These are phyloP conservation scores for Plasmodium billcollinsi DNA, from an alignment of 169 alveolate genomes.

Conservation along the genomic window DNA sequence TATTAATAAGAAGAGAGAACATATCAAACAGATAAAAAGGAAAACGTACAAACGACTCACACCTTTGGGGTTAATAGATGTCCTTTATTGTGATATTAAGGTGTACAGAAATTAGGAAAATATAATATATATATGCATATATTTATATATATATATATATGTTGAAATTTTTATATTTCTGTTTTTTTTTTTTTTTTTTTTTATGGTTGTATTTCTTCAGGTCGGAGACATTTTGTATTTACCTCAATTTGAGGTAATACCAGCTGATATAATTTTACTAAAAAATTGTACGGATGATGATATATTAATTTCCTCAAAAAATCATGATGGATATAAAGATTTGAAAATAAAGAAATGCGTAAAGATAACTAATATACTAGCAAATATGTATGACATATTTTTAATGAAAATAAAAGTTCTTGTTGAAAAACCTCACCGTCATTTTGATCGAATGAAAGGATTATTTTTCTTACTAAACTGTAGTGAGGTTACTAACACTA, in stretches of 20 bases:
- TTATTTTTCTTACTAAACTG: constrained; percentile 12
- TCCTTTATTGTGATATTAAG: constrained; percentile 8
- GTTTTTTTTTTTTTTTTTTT: neutral
- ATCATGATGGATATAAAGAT: constrained; percentile 40
- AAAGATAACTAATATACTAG: constrained; percentile 15
- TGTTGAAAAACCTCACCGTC: constrained; percentile 33
- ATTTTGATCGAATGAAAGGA: constrained; percentile 35
- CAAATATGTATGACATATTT: constrained; percentile 37
- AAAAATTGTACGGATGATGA: constrained; percentile 5
- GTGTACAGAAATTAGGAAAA: constrained; percentile 10
- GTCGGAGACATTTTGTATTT: constrained; percentile 51
- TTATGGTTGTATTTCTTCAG: neutral
- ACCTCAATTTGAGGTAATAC: constrained; percentile 32
- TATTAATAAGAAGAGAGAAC: neutral
- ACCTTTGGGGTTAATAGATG: constrained; percentile 32
- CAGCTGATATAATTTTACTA: constrained; percentile 43
- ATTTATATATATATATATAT: neutral
- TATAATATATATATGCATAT: neutral
- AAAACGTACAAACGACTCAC: constrained; percentile 27
- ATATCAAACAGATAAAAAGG: neutral
- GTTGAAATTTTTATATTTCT: neutral
- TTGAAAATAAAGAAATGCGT: constrained; percentile 28
- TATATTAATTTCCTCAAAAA: constrained; percentile 23
- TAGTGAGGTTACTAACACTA: neutral
- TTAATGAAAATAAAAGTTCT: constrained; percentile 31